Conservation (phyloP, 2,329 filamentous ascomycete genomes). For the Tolypocladium ophioglossoides region DNA sequence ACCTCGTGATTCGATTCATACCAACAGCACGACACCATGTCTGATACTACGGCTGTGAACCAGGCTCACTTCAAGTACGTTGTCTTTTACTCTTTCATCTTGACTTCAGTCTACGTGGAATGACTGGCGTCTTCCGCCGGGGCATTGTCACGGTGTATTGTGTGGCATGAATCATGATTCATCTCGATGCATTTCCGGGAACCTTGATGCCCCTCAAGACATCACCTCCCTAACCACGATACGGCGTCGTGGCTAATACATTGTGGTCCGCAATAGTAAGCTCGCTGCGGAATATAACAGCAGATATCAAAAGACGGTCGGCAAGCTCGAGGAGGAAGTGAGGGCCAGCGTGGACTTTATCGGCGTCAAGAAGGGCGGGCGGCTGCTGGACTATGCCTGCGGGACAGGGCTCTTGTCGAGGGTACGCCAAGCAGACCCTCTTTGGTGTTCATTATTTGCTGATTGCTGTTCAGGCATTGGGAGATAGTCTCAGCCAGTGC, state of each 20-base stretch:
- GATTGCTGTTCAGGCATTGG: slow-evolving; percentile 10
- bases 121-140: too few relatives aligned
- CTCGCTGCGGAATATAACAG: slow-evolving; percentile 30
- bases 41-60: slow-evolving; percentile 22
- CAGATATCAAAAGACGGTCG: slow-evolving; percentile 42
- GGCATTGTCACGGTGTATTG: not conserved
- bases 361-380: slow-evolving; percentile 37
- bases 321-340: slow-evolving; percentile 43
- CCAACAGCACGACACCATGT: slow-evolving; percentile 13
- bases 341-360: slow-evolving; percentile 47
- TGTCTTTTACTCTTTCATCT: not conserved
- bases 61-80: slow-evolving; percentile 33
- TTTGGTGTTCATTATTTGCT: too few relatives aligned
- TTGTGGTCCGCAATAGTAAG: slow-evolving; percentile 11
- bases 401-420: slow-evolving; percentile 57
- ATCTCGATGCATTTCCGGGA: not conserved
- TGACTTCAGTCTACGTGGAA: too few relatives aligned
- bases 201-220: not conserved
- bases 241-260: not conserved
- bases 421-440: slow-evolving; percentile 27
- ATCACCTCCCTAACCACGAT: not conserved
- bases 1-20: not conserved
- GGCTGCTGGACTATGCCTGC: slow-evolving; percentile 66
- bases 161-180: not conserved
- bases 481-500: slow-evolving; percentile 34